phyloP scores from a whole-genome alignment of 257 asterid species.

The Primulina tabacum region DNA sequence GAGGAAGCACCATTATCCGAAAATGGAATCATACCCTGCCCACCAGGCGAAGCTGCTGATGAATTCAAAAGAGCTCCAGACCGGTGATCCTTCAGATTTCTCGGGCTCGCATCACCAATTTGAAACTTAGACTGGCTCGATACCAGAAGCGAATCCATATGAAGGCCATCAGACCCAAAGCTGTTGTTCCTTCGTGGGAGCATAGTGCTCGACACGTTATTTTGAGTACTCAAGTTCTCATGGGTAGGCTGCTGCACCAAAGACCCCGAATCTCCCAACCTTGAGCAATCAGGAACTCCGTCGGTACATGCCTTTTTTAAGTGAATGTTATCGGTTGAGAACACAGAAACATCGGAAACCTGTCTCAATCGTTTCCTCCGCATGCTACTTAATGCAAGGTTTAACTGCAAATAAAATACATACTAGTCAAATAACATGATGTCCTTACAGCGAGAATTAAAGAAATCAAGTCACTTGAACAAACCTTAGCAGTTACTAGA shows the following conservation, averaged over 20 bases:
- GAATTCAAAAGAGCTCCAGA: conserved; percentile 51
- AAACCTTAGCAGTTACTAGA: conserved; percentile 57
- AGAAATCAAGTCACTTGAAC: conserved; percentile 18
- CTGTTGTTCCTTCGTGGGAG: conserved; percentile 58
- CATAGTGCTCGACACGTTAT: conserved; percentile 50
- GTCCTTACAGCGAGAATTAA: neutral
- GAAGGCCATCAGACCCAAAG: conserved; percentile 67
- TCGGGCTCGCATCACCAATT: conserved; percentile 60
- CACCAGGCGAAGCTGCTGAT: conserved; percentile 63
- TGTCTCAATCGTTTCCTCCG: conserved; percentile 71
- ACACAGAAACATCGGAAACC: conserved; percentile 55
- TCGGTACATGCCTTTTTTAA: conserved; percentile 66
- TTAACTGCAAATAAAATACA: conserved; percentile 50
- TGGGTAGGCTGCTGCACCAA: conserved; percentile 50
- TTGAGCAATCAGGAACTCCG: conserved; percentile 63
- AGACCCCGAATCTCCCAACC: conserved; percentile 55
- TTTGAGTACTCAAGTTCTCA: conserved; percentile 56
- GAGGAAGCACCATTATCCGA: conserved; percentile 49
- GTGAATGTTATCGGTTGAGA: conserved; percentile 44
- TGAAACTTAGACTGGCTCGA: conserved; percentile 58
- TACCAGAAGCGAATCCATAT: conserved; percentile 48
- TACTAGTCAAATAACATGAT: conserved; percentile 22
- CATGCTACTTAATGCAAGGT: conserved; percentile 59
- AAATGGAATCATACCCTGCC: conserved; percentile 61
- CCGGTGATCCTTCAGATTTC: conserved; percentile 70